Conservation (phyloP, 2,329 filamentous ascomycete species). For the Colletotrichum sp. region DNA sequence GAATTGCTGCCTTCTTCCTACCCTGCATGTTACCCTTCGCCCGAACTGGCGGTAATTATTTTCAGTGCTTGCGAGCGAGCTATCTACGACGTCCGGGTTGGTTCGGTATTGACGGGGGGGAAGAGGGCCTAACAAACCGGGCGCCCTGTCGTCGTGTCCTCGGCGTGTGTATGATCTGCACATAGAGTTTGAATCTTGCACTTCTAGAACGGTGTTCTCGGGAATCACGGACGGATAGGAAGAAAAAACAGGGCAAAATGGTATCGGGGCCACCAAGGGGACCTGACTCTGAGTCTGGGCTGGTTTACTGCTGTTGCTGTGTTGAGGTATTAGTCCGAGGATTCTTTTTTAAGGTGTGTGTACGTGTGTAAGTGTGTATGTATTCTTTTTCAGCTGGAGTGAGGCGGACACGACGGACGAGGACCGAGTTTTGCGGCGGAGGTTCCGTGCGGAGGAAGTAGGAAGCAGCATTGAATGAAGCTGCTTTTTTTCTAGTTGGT, state of each 20-base stretch:
- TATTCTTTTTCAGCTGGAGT: not conserved
- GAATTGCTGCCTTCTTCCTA: not conserved
- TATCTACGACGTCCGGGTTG: not conserved
- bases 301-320: not conserved
- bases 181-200: not conserved
- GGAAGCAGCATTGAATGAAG: not conserved
- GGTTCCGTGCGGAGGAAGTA: not conserved
- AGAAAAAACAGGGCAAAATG: not conserved
- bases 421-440: not conserved
- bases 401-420: not conserved
- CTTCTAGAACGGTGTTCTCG: constrained; percentile 14
- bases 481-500: not conserved
- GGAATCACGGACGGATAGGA: not conserved
- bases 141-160: not conserved
- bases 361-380: not conserved
- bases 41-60: not conserved
- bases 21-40: not conserved
- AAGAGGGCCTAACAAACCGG: not conserved
- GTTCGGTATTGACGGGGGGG: not conserved
- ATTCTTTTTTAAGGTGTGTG: not conserved
- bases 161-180: constrained; percentile 3
- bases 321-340: not conserved
- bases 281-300: not conserved
- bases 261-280: not conserved
- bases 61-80: not conserved